These are phyloP conservation scores for Leccinum broughii DNA, from an alignment of 768 basidiomycete species.

Conservation along the genomic window DNA sequence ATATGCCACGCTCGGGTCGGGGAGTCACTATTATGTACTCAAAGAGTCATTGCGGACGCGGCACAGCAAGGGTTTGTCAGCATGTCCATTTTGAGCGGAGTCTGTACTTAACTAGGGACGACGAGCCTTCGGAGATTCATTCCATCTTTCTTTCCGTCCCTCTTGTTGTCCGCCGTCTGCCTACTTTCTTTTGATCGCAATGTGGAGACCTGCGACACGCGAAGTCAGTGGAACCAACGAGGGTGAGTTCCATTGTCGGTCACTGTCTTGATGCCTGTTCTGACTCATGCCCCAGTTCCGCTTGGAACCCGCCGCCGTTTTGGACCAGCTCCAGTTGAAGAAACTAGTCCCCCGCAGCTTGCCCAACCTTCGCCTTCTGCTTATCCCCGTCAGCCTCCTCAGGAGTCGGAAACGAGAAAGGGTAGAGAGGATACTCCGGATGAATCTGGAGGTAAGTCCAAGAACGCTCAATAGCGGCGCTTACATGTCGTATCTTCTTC, in stretches of 20 bases:
- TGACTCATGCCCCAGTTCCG: constrained; percentile 53
- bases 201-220: constrained; percentile 89
- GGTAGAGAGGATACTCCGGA: constrained; percentile 71
- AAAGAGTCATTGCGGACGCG: not conserved
- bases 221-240: constrained; percentile 94
- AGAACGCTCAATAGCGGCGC: constrained; percentile 36
- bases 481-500: constrained; percentile 40
- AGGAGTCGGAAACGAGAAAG: constrained; percentile 58
- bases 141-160: constrained; percentile 24
- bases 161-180: constrained; percentile 13
- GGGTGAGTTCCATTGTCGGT: constrained; percentile 48
- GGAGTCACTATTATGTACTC: not conserved
- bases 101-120: constrained; percentile 25
- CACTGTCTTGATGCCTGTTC: constrained; percentile 7
- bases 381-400: constrained; percentile 66
- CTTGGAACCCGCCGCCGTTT: constrained; percentile 89
- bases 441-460: constrained; percentile 74
- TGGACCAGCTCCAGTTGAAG: constrained; percentile 84
- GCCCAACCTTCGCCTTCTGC: constrained; percentile 87
- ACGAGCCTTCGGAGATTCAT: constrained; percentile 36
- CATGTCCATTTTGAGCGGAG: constrained; percentile 36
- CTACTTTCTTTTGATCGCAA: constrained; percentile 43
- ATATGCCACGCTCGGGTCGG: not conserved
- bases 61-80: constrained; percentile 25
- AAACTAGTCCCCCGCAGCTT: constrained; percentile 77